Conservation (phyloP, 805 yeast species). For the Yarrowia yakushimensis region DNA sequence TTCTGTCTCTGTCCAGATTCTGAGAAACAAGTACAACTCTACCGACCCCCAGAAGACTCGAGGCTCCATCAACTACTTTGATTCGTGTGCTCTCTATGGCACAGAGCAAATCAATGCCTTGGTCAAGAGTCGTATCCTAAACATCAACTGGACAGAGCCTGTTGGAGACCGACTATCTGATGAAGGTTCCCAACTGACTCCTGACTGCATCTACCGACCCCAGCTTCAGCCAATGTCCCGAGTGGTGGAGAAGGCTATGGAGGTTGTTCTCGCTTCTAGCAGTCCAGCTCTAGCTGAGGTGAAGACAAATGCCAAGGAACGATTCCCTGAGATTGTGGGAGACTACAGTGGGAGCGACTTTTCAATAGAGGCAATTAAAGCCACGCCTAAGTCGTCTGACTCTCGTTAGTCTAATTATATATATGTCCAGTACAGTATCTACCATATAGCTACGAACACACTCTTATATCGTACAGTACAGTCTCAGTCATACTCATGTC, state of each 20-base stretch:
- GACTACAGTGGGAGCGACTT: background rate
- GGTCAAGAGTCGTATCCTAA: slow-evolving; percentile 25
- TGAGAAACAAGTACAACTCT: background rate
- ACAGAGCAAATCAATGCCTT: slow-evolving; percentile 25
- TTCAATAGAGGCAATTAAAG: background rate
- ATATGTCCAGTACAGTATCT: background rate
- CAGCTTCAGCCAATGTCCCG: slow-evolving; percentile 28
- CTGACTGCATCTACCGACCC: slow-evolving; percentile 25
- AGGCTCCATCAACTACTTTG: slow-evolving; percentile 21
- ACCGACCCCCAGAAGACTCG: background rate
- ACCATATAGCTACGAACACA: too few species aligned
- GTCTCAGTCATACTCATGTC: background rate
- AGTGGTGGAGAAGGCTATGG: slow-evolving; percentile 29
- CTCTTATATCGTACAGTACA: too few species aligned
- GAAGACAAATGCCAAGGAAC: background rate
- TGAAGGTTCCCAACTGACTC: background rate
- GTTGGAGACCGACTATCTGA: slow-evolving; percentile 18
- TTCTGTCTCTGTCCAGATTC: slow-evolving; percentile 7
- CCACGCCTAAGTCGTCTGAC: background rate
- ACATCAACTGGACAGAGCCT: slow-evolving; percentile 28
- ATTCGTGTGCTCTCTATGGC: slow-evolving; percentile 24
- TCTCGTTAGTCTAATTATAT: background rate
- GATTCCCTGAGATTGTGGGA: background rate
- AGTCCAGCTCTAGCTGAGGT: background rate
- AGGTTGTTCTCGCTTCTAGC: slow-evolving; percentile 22